Evolutionary conservation across 345 rosid genomes (phyloP).

Genomic region (Eutrema yunnanense): DNA sequence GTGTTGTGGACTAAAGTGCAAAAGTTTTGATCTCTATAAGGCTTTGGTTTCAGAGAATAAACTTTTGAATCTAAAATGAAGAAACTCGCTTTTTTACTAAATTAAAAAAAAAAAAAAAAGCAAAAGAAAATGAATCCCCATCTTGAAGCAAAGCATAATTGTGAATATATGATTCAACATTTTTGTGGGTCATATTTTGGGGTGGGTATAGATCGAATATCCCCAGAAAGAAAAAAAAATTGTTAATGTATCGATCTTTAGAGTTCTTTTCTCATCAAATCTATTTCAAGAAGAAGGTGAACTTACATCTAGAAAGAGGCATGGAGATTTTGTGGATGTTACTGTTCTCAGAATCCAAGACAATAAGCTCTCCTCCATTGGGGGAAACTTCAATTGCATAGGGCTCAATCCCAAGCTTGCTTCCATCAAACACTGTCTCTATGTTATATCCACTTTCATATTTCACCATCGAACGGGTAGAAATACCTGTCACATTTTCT

Average conservation of each 20-base stretch:
- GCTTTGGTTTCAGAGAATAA: neutral
- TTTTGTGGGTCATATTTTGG: constrained; percentile 20
- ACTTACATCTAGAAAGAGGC: constrained; percentile 80
- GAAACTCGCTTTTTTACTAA: constrained; percentile 32
- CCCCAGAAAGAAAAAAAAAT: neutral
- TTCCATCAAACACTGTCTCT: constrained; percentile 98
- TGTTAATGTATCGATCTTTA: neutral
- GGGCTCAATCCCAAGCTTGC: constrained; percentile 88
- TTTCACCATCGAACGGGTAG: constrained; percentile 88
- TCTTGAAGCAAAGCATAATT: constrained; percentile 38
- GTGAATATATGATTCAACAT: neutral
- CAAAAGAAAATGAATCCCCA: constrained; percentile 11
- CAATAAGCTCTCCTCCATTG: constrained; percentile 67
- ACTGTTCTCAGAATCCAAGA: constrained; percentile 81
- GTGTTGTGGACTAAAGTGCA: constrained; percentile 24
- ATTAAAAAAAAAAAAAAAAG: neutral
- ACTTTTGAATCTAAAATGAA: constrained; percentile 29
- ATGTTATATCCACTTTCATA: constrained; percentile 89
- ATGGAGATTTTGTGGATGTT: constrained; percentile 80
- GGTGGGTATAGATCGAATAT: neutral
- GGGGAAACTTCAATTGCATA: constrained; percentile 63
- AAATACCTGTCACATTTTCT: constrained; percentile 40
- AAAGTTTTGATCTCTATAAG: constrained; percentile 2
- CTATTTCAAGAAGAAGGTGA: neutral
- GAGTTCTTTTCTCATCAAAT: neutral